phyloP scores from a whole-genome alignment of 2,329 filamentous ascomycete genomes.

The Plectosphaerella sp. region DNA sequence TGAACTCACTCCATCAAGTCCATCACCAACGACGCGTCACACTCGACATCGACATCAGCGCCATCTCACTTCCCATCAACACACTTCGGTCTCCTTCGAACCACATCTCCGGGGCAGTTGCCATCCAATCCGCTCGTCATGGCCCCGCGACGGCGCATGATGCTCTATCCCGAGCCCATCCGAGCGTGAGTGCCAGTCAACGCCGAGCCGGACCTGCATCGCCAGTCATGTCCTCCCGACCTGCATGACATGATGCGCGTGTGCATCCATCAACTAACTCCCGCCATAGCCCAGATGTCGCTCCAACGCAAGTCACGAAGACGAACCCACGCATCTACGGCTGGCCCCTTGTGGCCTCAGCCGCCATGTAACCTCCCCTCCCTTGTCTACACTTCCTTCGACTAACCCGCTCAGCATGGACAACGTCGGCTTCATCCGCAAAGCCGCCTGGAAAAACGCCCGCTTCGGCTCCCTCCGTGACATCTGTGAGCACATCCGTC shows the following conservation, averaged over 20 bases:
- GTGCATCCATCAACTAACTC: background rate
- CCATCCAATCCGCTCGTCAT: too few relatives aligned
- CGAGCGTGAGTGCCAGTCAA: background rate
- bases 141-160: background rate
- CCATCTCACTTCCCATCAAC: background rate
- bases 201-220: background rate
- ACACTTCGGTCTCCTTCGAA: background rate
- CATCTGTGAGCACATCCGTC: conserved; percentile 44
- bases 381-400: background rate
- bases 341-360: conserved; percentile 44
- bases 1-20: background rate
- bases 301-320: conserved; percentile 22
- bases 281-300: background rate
- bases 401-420: conserved; percentile 38
- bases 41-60: background rate
- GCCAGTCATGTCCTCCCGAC: too few relatives aligned
- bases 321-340: conserved; percentile 25
- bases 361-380: conserved; percentile 40
- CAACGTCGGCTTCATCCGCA: conserved; percentile 48
- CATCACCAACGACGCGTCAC: background rate
- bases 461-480: conserved; percentile 55
- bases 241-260: background rate
- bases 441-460: conserved; percentile 57
- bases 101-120: background rate
- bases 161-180: conserved; percentile 1